Evolutionary conservation across 2,329 filamentous ascomycete species (phyloP), one percentile per base, ranked within the genome.

Genomic region (Aspergillaceae sp.): DNA sequence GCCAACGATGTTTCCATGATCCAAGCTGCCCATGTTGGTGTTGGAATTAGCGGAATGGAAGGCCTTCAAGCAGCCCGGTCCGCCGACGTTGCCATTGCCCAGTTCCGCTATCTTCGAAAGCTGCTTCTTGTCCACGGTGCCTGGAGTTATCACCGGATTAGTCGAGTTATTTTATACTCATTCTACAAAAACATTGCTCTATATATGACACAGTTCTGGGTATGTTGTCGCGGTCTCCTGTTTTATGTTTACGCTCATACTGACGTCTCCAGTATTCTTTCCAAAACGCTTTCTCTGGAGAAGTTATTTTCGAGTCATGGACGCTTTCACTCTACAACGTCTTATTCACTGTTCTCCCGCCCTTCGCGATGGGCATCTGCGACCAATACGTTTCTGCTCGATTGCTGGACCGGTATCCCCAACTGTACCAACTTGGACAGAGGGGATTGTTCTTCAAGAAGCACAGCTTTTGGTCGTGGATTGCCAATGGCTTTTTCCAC

Each of bases 1-100:
- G 92, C 92, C 41, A 98, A 98, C 69, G 92, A 98, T 61, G 92
- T 98, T n/a, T 96, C 91, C 11, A 98, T 98, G 92, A 98, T 98
- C 46, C 92, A 98, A 72, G 92, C 92, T 7, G 92, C 92, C 8
- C 92, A 98, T 64, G 94, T 98, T 54, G 92, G 92, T 53, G 87
- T 98, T 40, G 92, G 92, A 68, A 98, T 98, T 67, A 95, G 89
- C 61, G 92, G 92, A 68, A 80, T 94, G 53, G 92, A 98, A 76
- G 92, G 92, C 76, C 80, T 98, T 0, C 92, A 98, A 70, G 92
- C 92, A 41, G 92, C 92, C 41, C 83, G 92, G 60, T 95, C 89
- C 59, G 92, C 92, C 48, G 92, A 98, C 70, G 88, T 98, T 41
- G 84, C 90, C 6, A 96, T 98, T 63, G 92, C 82, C 0, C 92